phyloP scores from a whole-genome alignment of 805 yeast genomes.

The Naumovozyma dairenensis region DNA sequence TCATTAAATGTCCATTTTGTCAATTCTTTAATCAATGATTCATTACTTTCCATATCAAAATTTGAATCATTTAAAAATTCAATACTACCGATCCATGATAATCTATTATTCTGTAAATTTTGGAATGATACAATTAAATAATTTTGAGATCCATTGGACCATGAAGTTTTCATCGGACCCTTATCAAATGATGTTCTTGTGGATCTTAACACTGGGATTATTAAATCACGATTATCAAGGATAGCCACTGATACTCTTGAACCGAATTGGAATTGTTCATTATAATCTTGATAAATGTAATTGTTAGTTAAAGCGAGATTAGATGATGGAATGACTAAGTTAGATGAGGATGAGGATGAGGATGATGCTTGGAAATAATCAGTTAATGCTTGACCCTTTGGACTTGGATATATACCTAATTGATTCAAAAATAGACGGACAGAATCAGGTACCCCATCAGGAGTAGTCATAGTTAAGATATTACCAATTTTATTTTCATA shows the following conservation, averaged over 20 bases:
- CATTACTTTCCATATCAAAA: constrained; percentile 24
- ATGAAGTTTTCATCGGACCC: constrained; percentile 50
- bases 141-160: constrained; percentile 80
- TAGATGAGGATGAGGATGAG: constrained; percentile 5
- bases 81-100: constrained; percentile 69
- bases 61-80: constrained; percentile 38
- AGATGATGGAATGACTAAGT: constrained; percentile 10
- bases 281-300: constrained; percentile 5
- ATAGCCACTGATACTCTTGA: constrained; percentile 61
- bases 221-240: constrained; percentile 54
- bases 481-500: constrained; percentile 66
- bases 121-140: constrained; percentile 70
- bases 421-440: constrained; percentile 61
- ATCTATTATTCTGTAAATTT: constrained; percentile 66
- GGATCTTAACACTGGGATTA: constrained; percentile 63
- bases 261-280: constrained; percentile 23
- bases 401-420: constrained; percentile 76
- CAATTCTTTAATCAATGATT: constrained; percentile 36
- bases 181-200: constrained; percentile 55
- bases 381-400: constrained; percentile 51
- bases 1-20: constrained; percentile 69
- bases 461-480: constrained; percentile 50
- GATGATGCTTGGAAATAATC: constrained; percentile 48
- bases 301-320: constrained; percentile 9
- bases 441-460: constrained; percentile 46